Conservation (phyloP, 2,329 filamentous ascomycete species). For the Aplosporella prunicola region DNA sequence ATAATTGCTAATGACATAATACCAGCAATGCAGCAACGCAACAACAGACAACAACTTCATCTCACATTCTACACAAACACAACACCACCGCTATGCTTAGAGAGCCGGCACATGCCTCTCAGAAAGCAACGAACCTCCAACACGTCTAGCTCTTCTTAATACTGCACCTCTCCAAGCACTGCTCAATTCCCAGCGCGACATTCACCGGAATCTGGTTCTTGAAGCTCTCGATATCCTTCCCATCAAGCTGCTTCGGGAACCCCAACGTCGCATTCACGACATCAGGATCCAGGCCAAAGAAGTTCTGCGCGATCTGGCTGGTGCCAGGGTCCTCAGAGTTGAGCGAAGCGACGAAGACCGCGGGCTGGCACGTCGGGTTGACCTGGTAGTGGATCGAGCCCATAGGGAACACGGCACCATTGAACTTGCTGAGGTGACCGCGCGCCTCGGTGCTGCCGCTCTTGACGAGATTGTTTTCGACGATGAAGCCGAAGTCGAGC, state of each 20-base stretch:
- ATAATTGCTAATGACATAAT: no score
- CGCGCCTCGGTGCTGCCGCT: slow-evolving; percentile 29
- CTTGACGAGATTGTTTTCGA: slow-evolving; percentile 36
- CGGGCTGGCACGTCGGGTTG: slow-evolving; percentile 37
- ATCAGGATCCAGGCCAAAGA: slow-evolving; percentile 30
- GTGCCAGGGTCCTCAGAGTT: slow-evolving; percentile 37
- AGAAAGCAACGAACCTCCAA: no score
- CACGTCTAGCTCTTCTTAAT: slow-evolving; percentile 27
- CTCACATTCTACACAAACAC: no score
- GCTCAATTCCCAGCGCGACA: slow-evolving; percentile 44
- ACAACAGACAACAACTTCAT: no score
- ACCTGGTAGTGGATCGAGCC: slow-evolving; percentile 42
- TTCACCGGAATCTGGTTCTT: slow-evolving; percentile 34
- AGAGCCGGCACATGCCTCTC: no score
- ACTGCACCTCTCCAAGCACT: slow-evolving; percentile 44
- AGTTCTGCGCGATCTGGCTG: slow-evolving; percentile 33
- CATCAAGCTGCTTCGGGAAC: slow-evolving; percentile 24
- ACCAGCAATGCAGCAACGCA: no score
- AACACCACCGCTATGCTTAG: no score
- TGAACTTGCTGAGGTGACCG: slow-evolving; percentile 30
- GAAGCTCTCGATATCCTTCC: slow-evolving; percentile 29
- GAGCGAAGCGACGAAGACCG: slow-evolving; percentile 35
- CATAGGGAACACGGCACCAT: slow-evolving; percentile 39
- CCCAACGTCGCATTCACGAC: slow-evolving; percentile 32
- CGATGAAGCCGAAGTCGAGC: slow-evolving; percentile 37